Evolutionary conservation across 2,329 filamentous ascomycete species (phyloP), one percentile per base, ranked within the genome.

Genomic region (Fusarium citri): DNA sequence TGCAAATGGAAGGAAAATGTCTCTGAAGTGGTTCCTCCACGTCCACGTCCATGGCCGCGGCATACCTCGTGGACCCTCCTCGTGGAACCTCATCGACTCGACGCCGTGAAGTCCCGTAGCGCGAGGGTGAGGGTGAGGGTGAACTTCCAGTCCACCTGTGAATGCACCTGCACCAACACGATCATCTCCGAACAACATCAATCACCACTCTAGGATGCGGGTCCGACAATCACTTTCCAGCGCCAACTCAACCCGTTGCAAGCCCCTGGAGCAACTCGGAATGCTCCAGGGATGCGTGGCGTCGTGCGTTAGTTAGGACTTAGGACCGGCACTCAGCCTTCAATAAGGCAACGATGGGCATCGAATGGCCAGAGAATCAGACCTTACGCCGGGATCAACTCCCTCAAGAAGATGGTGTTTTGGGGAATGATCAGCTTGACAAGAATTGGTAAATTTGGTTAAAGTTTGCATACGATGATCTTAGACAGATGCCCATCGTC

Each of bases 101-200:
- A 53, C 55, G 67, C 57, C 49, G 65, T 64, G 62, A 66, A 66
- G 63, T 61, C 30, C 63, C 56, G 64, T 61, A 64, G 58, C 56
- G 62, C 46, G 50, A 53, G 23, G 12, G 34, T 59, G 63, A 50
- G 48, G 18, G 31, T 25, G 56, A 50, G 53, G 18, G 34, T 28
- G 53, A 68, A 41, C 47, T 47, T 55, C 50, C 42, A 54, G 55
- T 46, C 68, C 72, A 73, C 63, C 34, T 51, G n/a, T 14, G 20
- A 26, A 15, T 14, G 30, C 30, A 37, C 30, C 46, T 18, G 31
- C 23, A 53, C 31, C 71, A 64, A 22, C 31, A 51, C 31, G 69
- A 64, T 74, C 71, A 71, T 72, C 64, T 73, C 72, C 71, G 72
- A 72, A 61, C 48, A 63, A 58, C 58, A 73, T 66, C 66, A 66